Conservation (phyloP, 2,329 filamentous ascomycete species). For the Calycina herbarum region DNA sequence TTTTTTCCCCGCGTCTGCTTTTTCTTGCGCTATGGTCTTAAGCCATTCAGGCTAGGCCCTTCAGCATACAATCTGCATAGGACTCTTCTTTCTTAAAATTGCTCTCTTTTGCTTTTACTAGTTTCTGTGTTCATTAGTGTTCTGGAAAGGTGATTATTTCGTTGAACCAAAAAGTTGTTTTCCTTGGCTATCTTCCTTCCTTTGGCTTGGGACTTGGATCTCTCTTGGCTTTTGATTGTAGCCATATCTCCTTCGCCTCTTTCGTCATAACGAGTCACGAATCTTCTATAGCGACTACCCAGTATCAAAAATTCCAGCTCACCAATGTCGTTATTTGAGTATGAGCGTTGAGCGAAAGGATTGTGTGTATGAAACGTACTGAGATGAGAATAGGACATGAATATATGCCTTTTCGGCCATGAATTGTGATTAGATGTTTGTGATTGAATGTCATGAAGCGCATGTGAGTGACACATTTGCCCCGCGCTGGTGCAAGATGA, state of each 20-base stretch:
- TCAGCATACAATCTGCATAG: slow-evolving; percentile 35
- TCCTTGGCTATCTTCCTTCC: slow-evolving; percentile 36
- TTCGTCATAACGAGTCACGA: slow-evolving; percentile 40
- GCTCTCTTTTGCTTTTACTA: slow-evolving; percentile 31
- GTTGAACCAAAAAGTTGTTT: slow-evolving; percentile 37
- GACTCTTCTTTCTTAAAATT: slow-evolving; percentile 34
- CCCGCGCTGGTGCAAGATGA: neutral
- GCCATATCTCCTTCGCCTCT: slow-evolving; percentile 32
- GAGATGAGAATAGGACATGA: slow-evolving; percentile 19
- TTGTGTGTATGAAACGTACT: slow-evolving; percentile 28
- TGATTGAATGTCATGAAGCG: neutral
- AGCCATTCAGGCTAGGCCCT: slow-evolving; percentile 29
- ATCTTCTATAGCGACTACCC: slow-evolving; percentile 43
- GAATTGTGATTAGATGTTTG: neutral
- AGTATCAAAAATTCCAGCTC: slow-evolving; percentile 27
- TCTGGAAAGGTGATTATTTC: slow-evolving; percentile 34
- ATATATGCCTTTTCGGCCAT: neutral
- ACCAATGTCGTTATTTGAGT: slow-evolving; percentile 21
- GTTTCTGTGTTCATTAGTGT: slow-evolving; percentile 33
- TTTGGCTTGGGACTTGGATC: slow-evolving; percentile 30
- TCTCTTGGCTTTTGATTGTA: slow-evolving; percentile 31
- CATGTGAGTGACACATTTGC: neutral
- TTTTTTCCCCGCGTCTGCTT: slow-evolving; percentile 28
- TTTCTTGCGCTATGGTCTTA: slow-evolving; percentile 26
- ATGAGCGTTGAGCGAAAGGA: slow-evolving; percentile 19